A percentile compares a stretch with the other conserved stretches of the same genome.
Conservation (phyloP, 1,139 yeast genomes). For the Pichia kudriavzevii region DNA sequence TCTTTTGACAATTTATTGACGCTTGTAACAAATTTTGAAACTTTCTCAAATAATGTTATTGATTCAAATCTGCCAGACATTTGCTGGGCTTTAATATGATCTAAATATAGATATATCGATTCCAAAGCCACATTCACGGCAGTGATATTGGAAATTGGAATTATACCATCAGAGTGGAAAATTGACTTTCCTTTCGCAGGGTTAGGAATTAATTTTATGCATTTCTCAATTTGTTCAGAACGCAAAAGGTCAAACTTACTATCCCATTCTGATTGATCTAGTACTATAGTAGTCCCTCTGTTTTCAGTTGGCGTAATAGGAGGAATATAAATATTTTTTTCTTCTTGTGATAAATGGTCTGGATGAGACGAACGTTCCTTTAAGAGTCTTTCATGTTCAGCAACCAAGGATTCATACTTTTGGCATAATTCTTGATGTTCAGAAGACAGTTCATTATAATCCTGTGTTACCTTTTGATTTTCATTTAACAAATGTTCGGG, state of each 20-base stretch:
- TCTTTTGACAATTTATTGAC: conserved; percentile 34
- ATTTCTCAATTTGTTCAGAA: conserved; percentile 22
- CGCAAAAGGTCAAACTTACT: conserved; percentile 38
- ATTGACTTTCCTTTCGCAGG: conserved; percentile 2
- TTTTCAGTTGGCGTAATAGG: background rate
- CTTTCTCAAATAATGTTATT: conserved; percentile 42
- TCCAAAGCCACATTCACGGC: conserved; percentile 44
- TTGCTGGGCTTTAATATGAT: conserved; percentile 11
- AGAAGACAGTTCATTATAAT: too few species aligned
- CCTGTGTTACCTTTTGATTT: conserved; percentile 1
- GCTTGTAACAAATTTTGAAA: conserved; percentile 44
- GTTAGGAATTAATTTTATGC: conserved; percentile 3
- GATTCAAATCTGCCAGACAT: conserved; percentile 10
- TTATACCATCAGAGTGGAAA: conserved; percentile 30
- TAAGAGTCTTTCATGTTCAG: too few species aligned
- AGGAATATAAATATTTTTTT: too few species aligned
- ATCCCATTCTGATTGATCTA: conserved; percentile 34
- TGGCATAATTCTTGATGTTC: background rate
- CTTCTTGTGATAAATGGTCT: too few species aligned
- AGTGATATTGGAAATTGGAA: conserved; percentile 39
- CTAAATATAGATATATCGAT: conserved; percentile 33
- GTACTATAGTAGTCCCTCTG: background rate
- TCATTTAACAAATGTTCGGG: too few species aligned
- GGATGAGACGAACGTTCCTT: too few species aligned
- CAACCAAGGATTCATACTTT: background rate